A percentile compares a stretch with the other conserved stretches of the same genome.
Conservation (phyloP, 345 rosid species). For the Excoecaria cochinchinensis region DNA sequence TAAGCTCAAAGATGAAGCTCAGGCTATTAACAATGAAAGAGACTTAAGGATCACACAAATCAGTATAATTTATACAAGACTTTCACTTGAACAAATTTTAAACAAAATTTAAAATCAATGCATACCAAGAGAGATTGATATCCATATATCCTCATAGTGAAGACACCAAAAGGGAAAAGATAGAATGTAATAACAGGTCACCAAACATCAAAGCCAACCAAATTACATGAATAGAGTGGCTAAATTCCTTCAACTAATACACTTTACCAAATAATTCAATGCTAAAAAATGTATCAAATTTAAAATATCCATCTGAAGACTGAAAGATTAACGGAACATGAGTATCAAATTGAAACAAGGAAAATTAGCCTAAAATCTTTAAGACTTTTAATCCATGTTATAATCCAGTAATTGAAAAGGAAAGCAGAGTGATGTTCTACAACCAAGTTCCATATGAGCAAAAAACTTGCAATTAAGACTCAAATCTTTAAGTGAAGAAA, state of each 20-base stretch:
- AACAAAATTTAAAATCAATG: not conserved
- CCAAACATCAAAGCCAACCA: conserved; percentile 4
- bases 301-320: not conserved
- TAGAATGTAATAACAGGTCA: not conserved
- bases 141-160: not conserved
- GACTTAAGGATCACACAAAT: not conserved
- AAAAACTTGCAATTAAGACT: too few relatives aligned
- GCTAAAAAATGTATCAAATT: not conserved
- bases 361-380: not conserved
- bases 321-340: not conserved
- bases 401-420: too few relatives aligned
- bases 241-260: not conserved
- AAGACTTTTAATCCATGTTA: too few relatives aligned
- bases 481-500: too few relatives aligned
- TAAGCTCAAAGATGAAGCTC: not conserved
- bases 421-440: too few relatives aligned
- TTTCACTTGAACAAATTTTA: not conserved
- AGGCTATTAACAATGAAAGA: not conserved
- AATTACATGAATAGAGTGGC: not conserved
- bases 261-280: not conserved
- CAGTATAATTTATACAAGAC: not conserved
- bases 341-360: not conserved
- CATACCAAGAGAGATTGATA: not conserved
- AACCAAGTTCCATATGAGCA: too few relatives aligned
- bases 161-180: not conserved